These are phyloP conservation scores for Cornus controversa DNA, from an alignment of 148 eudicot genomes.

Conservation along the genomic window DNA sequence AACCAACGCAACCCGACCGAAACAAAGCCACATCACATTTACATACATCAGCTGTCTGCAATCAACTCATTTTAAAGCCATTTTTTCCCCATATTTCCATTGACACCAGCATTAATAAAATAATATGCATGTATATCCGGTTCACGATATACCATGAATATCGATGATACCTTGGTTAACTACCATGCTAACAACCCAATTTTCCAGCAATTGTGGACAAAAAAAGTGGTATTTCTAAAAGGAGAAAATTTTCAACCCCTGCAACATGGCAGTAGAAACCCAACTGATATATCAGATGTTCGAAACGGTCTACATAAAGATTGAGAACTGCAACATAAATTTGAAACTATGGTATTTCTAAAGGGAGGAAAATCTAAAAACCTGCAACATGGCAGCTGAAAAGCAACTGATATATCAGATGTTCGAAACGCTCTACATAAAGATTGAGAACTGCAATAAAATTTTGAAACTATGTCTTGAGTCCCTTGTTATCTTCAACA, in stretches of 20 bases:
- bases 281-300: neutral
- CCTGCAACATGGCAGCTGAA: neutral
- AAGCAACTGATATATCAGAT: neutral
- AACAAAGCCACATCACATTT: too few relatives aligned
- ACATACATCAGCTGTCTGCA: too few relatives aligned
- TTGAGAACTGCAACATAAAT: neutral
- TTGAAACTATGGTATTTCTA: too few relatives aligned
- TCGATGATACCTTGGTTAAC: neutral
- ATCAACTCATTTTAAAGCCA: too few relatives aligned
- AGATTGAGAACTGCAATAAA: neutral
- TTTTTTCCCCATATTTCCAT: too few relatives aligned
- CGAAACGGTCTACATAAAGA: neutral
- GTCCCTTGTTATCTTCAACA: neutral
- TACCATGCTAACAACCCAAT: too few relatives aligned
- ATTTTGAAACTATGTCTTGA: neutral
- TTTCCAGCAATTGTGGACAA: too few relatives aligned
- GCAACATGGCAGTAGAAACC: neutral
- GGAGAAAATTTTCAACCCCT: neutral
- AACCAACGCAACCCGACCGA: too few relatives aligned
- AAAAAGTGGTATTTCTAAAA: too few relatives aligned
- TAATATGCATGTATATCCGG: too few relatives aligned
- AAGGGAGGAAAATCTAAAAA: neutral
- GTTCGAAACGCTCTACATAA: neutral
- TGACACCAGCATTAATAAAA: too few relatives aligned
- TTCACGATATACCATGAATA: too few relatives aligned